Evolutionary conservation across 164 flowering plant genomes (phyloP), one percentile per base, ranked within the genome.

Genomic region (Aristolochia fimbriata): DNA sequence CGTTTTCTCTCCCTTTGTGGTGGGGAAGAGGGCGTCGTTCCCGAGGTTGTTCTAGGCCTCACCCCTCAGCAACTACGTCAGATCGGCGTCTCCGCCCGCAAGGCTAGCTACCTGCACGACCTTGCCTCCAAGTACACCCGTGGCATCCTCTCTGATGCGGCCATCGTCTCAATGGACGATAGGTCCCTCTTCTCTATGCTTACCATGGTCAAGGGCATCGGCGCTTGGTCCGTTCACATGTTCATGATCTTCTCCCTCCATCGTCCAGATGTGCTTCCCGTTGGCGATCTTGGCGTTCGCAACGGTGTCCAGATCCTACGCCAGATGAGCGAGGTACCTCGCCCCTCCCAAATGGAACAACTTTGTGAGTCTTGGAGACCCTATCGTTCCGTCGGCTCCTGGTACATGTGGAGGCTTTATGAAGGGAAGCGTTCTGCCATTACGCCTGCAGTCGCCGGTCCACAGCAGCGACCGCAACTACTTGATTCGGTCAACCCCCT

Each of bases 211-310:
- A 86, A 90, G 68, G 99, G 99, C 15, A 90, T 93, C 41, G 97
- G 99, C 2, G 80, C 92, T 1, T 90, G 99, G 99, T 88, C 97
- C 0, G 97, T 88, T 8, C 99, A 93, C 54, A 93, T 90, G 99
- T 93, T 93, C 70, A 90, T 93, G 99, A 88, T 93, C 21, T 86
- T 88, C 68, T 86, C 96, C 30, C 74, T 93, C 15, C 96, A 86
- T 50, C 80, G 99, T 56, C 97, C 99, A 1, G 99, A 93, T 63
- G 99, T 93, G 20, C 73, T 93, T 20, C 99, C 99, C 0, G 78
- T 88, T 1, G 84, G 83, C 15, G 99, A 93, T 70, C 79, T 90
- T 20, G 85, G 88, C 12, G 80, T 90, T 7, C 74, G 99, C 24
- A 93, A 93, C 63, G 99, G 97, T 0, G 93, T 88, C 17, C 95